Evolutionary conservation across 371 early-diverging fungal species (phyloP), one percentile per base, ranked within the genome.

Genomic region (Blakeslea trispora): DNA sequence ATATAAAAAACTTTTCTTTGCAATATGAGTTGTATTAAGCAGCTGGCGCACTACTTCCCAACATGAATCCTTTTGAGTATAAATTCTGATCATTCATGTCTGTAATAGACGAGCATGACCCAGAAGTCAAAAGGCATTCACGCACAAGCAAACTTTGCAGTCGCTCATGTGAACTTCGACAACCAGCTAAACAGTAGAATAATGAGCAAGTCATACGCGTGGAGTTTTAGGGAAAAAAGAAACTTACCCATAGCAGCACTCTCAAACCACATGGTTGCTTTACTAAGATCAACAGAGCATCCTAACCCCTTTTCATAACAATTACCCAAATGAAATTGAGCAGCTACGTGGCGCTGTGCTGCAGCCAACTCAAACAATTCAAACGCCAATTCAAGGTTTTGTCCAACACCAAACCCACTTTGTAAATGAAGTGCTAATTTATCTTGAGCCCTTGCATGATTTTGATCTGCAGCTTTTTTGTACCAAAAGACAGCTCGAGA

Each of bases 331-430:
- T 85, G 82, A 51, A 72, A 80, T 37, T 81, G 79, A 15, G 85
- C 87, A 4, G 84, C 67, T 19, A 79, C 79, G 60, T 83, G 83
- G 57, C 80, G 77, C 44, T 87, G 84, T 21, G 75, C 68, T 0
- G 89, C 86, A 22, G 90, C 90, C 17, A 81, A 77, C 58, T 82
- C 81, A 57, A 88, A 88, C 87, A 87, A 89, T 23, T 63, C 31
- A 1, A 82, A 74, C 5, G 91, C 88, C 55, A 79, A 73, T 37
- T 71, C 72, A 24, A 84, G 56, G 54, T 90, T 73, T 31, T 74
- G 74, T n/a, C 72, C 63, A 39, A 82, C 81, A 3, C 90, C 89
- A 21, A 83, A 61, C 11, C 91, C 92, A 55, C 87, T 83, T 60
- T 86, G 86, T 54, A 74, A 76, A 37, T 80, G 76, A 58, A 81